phyloP scores from a whole-genome alignment of 306 rosid genomes.

The Lotus japonicus region DNA sequence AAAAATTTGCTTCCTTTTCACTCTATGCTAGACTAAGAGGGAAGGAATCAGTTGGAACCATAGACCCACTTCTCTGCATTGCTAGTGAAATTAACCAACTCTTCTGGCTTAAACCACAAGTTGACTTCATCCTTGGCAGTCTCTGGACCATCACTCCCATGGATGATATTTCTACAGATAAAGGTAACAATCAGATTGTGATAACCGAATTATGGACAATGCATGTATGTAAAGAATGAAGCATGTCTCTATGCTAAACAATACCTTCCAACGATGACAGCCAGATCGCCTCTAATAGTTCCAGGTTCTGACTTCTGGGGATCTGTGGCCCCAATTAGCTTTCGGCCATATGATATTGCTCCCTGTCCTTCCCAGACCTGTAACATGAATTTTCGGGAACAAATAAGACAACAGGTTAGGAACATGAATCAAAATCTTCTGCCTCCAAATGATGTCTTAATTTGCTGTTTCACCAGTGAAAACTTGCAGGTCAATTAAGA shows the following conservation, averaged over 20 bases:
- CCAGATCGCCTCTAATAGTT: slow-evolving; percentile 85
- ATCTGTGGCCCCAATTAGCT: slow-evolving; percentile 88
- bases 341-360: slow-evolving; percentile 73
- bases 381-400: slow-evolving; percentile 6
- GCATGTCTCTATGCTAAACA: neutral
- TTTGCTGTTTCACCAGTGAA: no score
- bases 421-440: no score
- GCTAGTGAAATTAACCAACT: slow-evolving; percentile 71
- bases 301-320: slow-evolving; percentile 96
- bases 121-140: slow-evolving; percentile 77
- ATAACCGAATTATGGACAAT: neutral
- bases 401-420: neutral
- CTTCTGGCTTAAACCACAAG: slow-evolving; percentile 80
- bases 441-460: no score
- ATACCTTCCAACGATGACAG: slow-evolving; percentile 89
- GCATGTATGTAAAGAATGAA: neutral
- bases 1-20: neutral
- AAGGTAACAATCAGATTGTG: neutral
- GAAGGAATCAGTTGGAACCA: slow-evolving; percentile 43
- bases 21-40: neutral
- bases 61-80: slow-evolving; percentile 84
- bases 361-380: slow-evolving; percentile 98
- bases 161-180: slow-evolving; percentile 77
- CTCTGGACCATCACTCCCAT: slow-evolving; percentile 92
- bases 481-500: no score